These are phyloP conservation scores for Areca catechu DNA, from an alignment of 176 grass and related monocot genomes.

Conservation along the genomic window DNA sequence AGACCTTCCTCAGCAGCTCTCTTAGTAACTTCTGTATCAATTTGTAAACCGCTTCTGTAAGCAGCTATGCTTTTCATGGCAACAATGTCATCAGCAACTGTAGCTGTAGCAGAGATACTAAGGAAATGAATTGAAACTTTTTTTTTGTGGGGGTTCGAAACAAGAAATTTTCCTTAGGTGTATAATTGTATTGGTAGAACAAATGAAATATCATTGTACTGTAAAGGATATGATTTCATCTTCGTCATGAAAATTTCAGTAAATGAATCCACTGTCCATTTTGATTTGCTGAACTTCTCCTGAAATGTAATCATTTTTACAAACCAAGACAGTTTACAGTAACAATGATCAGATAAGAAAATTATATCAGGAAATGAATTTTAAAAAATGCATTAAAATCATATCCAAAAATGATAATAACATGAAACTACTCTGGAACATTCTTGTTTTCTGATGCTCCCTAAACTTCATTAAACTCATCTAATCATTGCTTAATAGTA, in stretches of 20 bases:
- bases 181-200: background rate
- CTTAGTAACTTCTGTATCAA: slow-evolving; percentile 63
- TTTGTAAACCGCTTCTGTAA: slow-evolving; percentile 84
- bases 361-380: too few species aligned
- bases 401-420: too few species aligned
- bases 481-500: too few species aligned
- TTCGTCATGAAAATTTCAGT: slow-evolving; percentile 52
- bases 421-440: too few species aligned
- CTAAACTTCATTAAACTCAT: too few species aligned
- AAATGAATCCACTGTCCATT: slow-evolving; percentile 74
- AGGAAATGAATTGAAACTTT: slow-evolving; percentile 23
- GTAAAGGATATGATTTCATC: slow-evolving; percentile 90
- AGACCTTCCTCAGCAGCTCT: slow-evolving; percentile 76
- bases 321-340: background rate
- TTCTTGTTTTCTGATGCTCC: too few species aligned
- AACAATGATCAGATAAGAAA: too few species aligned
- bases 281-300: slow-evolving; percentile 53
- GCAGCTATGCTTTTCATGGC: slow-evolving; percentile 91
- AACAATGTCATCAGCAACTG: slow-evolving; percentile 61
- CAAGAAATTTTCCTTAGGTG: too few species aligned
- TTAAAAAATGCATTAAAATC: too few species aligned
- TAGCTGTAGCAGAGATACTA: slow-evolving; percentile 47
- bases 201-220: slow-evolving; percentile 11
- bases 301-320: slow-evolving; percentile 26
- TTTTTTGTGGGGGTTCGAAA: too few species aligned